Evolutionary conservation across 129 eudicot genomes (phyloP).

Genomic region (Lactuca sativa): DNA sequence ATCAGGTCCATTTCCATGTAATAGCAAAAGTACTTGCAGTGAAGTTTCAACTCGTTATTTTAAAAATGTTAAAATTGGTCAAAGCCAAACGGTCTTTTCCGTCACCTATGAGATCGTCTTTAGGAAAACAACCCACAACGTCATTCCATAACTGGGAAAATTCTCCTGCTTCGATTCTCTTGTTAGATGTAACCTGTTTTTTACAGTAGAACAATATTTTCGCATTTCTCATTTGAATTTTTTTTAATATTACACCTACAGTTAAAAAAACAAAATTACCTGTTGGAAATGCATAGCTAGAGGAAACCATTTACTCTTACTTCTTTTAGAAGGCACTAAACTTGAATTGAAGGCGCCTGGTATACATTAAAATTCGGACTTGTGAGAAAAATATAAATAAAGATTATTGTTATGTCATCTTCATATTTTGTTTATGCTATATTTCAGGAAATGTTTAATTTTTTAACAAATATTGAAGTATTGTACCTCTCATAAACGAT

Average conservation of each 20-base stretch:
- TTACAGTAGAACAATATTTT: constrained; percentile 11
- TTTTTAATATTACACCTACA: neutral
- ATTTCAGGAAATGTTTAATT: no score
- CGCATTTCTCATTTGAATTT: constrained; percentile 3
- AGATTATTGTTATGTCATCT: no score
- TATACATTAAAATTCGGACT: constrained; percentile 89
- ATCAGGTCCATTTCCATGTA: constrained; percentile 99
- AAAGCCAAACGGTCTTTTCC: constrained; percentile 61
- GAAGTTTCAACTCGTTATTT: constrained; percentile 8
- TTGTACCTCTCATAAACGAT: constrained; percentile 93
- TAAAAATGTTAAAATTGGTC: constrained; percentile 15
- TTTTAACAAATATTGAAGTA: no score
- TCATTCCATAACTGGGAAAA: constrained; percentile 98
- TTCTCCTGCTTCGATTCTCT: constrained; percentile 94
- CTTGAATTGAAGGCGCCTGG: constrained; percentile 93
- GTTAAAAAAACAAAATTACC: constrained; percentile 39
- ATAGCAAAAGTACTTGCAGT: constrained; percentile 21
- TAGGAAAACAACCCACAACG: constrained; percentile 77
- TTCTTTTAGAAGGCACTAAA: constrained; percentile 76
- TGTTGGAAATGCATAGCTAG: constrained; percentile 65
- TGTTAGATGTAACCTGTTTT: constrained; percentile 67
- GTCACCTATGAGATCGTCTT: constrained; percentile 97
- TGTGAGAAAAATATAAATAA: constrained; percentile 29
- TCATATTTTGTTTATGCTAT: no score
- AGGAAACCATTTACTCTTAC: constrained; percentile 67